Evolutionary conservation across 1,284 basidiomycete species (phyloP).

Genomic region (Ustilago shanxiensis): DNA sequence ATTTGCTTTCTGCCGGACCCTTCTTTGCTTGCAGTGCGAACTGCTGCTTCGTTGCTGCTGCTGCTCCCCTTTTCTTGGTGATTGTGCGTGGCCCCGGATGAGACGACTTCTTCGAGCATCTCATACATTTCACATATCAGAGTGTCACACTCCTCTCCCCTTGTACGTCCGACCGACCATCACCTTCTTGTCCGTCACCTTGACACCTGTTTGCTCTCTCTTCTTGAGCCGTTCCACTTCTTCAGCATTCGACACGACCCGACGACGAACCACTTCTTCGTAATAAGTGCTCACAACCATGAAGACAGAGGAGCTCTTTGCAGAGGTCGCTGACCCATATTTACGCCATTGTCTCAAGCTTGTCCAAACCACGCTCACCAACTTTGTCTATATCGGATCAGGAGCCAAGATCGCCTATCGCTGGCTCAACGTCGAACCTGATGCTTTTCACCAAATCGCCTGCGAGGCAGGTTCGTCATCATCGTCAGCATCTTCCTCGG

Average conservation of each 20-base stretch:
- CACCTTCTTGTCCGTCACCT: background rate
- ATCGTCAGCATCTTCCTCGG: slow-evolving; percentile 10
- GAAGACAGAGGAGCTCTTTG: slow-evolving; percentile 21
- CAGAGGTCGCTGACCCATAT: slow-evolving; percentile 34
- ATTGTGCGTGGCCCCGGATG: background rate
- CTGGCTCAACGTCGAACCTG: slow-evolving; percentile 41
- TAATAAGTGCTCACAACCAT: slow-evolving; percentile 2
- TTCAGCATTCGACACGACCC: slow-evolving; percentile 2
- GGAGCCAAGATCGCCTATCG: slow-evolving; percentile 50
- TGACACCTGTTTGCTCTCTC: background rate
- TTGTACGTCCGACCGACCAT: too few relatives aligned
- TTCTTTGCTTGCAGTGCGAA: background rate
- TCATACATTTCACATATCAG: background rate
- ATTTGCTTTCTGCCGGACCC: background rate
- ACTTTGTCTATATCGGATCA: slow-evolving; percentile 41
- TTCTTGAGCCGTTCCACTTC: background rate
- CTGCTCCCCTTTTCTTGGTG: background rate
- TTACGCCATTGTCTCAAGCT: slow-evolving; percentile 43
- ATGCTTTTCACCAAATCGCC: slow-evolving; percentile 27
- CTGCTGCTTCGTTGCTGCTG: background rate
- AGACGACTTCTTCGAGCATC: background rate
- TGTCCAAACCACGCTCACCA: slow-evolving; percentile 39
- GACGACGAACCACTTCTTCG: too few relatives aligned
- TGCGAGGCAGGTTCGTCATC: slow-evolving; percentile 4
- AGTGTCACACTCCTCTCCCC: too few relatives aligned